Conservation (phyloP, 306 rosid species). For the Cucumis hystrix region DNA sequence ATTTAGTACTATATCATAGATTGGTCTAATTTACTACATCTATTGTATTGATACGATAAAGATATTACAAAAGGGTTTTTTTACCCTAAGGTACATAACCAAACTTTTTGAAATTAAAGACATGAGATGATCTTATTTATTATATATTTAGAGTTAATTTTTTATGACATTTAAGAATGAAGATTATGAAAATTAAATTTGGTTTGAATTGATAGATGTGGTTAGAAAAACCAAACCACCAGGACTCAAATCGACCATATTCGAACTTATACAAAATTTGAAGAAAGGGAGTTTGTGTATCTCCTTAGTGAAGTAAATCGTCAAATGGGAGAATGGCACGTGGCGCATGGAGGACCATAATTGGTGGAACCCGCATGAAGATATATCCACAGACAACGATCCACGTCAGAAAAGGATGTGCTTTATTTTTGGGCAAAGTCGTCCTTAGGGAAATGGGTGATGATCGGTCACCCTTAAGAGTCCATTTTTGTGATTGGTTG, state of each 20-base stretch:
- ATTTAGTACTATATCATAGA: neutral
- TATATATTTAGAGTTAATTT: no score
- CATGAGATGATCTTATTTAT: no score
- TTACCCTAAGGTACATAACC: no score
- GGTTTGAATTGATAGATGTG: no score
- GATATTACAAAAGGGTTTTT: no score
- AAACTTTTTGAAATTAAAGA: no score
- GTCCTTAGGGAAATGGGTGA: neutral
- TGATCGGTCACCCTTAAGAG: neutral
- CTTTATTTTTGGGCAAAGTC: neutral
- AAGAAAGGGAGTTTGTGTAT: no score
- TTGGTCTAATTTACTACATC: neutral
- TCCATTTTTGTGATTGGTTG: neutral
- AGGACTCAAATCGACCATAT: no score
- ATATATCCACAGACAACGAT: neutral
- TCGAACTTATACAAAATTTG: neutral
- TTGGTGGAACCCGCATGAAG: neutral
- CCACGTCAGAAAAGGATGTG: conserved; percentile 1
- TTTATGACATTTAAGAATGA: no score
- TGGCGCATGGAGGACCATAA: neutral
- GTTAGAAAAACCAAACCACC: no score
- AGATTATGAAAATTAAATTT: no score
- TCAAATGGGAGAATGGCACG: neutral
- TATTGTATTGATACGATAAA: no score
- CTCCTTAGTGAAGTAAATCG: neutral